Conservation (phyloP, 2,329 filamentous ascomycete genomes). For the Ilyonectria mors-panacis region DNA sequence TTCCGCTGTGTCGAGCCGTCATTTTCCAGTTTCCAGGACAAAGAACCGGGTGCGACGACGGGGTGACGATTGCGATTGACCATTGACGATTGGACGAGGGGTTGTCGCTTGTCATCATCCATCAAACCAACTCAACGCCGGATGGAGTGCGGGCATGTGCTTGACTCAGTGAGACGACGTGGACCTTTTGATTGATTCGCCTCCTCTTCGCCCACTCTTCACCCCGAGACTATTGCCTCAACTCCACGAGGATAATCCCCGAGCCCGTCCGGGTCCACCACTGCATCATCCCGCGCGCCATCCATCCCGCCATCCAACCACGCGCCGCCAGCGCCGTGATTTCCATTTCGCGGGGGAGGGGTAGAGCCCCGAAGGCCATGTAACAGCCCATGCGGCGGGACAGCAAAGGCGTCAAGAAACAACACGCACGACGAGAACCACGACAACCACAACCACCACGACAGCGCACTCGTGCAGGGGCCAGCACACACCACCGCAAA, state of each 20-base stretch:
- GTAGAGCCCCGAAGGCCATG: slow-evolving; percentile 39
- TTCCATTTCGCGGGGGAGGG: slow-evolving; percentile 43
- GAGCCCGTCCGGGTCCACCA: slow-evolving; percentile 15
- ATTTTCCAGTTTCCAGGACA: neutral
- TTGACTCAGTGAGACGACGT: slow-evolving; percentile 34
- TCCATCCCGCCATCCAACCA: slow-evolving; percentile 27
- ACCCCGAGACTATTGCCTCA: slow-evolving; percentile 1
- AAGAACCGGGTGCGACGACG: slow-evolving; percentile 1
- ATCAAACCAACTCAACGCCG: slow-evolving; percentile 13
- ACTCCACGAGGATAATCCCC: slow-evolving; percentile 14
- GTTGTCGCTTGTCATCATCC: slow-evolving; percentile 10
- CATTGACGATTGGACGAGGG: slow-evolving; percentile 26
- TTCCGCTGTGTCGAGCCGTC: neutral
- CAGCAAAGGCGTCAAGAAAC: slow-evolving; percentile 15
- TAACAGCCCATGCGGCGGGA: slow-evolving; percentile 34
- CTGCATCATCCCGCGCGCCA: slow-evolving; percentile 24
- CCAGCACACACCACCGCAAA: slow-evolving; percentile 10
- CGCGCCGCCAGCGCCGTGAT: slow-evolving; percentile 8
- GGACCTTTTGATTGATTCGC: slow-evolving; percentile 11
- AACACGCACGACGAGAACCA: slow-evolving; percentile 5
- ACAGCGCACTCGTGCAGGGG: neutral
- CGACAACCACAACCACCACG: slow-evolving; percentile 8
- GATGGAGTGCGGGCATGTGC: slow-evolving; percentile 28
- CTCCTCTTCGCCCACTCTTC: neutral
- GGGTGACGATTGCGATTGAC: neutral